Conservation (phyloP, 2,329 filamentous ascomycete species). For the Xylaria sp. region DNA sequence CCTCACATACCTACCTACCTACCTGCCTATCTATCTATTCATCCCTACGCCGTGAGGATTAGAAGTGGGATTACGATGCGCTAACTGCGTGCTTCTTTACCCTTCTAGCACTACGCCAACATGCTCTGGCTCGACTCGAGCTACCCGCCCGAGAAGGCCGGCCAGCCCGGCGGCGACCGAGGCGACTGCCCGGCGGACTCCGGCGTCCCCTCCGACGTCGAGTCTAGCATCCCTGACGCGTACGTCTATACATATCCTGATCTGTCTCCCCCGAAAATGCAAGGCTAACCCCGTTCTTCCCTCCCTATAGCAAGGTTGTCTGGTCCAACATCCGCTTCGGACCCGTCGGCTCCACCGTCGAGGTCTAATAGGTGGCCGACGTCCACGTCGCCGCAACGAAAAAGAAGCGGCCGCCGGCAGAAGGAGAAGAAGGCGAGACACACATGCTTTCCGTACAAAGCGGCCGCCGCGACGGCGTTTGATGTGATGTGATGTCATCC, state of each 20-base stretch:
- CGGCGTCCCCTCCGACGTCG: constrained; percentile 51
- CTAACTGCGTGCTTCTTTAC: no score
- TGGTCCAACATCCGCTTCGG: constrained; percentile 56
- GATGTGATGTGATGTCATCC: no score
- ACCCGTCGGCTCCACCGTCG: constrained; percentile 49
- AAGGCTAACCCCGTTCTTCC: no score
- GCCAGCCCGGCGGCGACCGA: constrained; percentile 49
- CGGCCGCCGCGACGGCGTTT: no score
- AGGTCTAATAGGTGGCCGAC: no score
- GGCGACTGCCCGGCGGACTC: constrained; percentile 51
- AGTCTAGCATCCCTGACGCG: constrained; percentile 43
- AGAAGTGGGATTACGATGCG: no score
- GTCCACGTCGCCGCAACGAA: neutral
- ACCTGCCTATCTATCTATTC: no score
- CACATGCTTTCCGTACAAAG: no score
- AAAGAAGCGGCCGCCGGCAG: constrained; percentile 5
- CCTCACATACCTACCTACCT: no score
- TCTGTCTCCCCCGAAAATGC: constrained; percentile 3
- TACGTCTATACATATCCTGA: constrained; percentile 20
- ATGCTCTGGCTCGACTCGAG: constrained; percentile 65
- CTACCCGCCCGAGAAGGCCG: constrained; percentile 45
- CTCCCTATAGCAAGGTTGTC: constrained; percentile 42
- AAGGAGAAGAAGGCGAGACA: no score
- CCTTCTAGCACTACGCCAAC: constrained; percentile 52
- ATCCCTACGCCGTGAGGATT: no score